Percentiles rank a stretch among this genome's conserved stretches.
Evolutionary conservation across 2,329 filamentous ascomycete species (phyloP).

Genomic region (Curvularia spicifera): DNA sequence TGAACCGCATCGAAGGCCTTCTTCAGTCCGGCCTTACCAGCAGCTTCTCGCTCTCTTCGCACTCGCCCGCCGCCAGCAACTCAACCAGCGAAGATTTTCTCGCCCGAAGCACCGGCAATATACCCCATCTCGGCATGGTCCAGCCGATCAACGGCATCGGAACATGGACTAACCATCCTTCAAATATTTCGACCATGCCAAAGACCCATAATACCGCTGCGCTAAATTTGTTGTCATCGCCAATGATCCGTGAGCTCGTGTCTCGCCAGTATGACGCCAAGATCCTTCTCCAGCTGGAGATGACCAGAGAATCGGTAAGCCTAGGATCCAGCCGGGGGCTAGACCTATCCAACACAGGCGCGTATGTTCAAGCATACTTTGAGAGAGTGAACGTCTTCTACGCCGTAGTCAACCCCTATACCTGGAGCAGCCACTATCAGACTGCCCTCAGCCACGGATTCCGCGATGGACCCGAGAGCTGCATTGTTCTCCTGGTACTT

Average conservation of each 20-base stretch:
- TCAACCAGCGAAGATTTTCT: constrained; percentile 55
- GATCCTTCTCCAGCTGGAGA: constrained; percentile 80
- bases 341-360: constrained; percentile 74
- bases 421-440: constrained; percentile 77
- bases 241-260: constrained; percentile 78
- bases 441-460: constrained; percentile 78
- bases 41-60: constrained; percentile 63
- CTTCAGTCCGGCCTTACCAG: constrained; percentile 72
- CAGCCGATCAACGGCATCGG: constrained; percentile 65
- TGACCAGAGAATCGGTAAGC: constrained; percentile 77
- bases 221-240: constrained; percentile 79
- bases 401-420: constrained; percentile 82
- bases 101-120: constrained; percentile 47
- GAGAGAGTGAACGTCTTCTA: constrained; percentile 85
- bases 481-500: constrained; percentile 78
- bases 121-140: constrained; percentile 46
- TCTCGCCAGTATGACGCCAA: constrained; percentile 80
- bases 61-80: constrained; percentile 56
- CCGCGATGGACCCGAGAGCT: constrained; percentile 79
- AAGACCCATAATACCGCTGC: constrained; percentile 83
- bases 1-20: constrained; percentile 77
- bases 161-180: constrained; percentile 68
- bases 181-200: constrained; percentile 84
- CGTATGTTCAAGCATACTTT: constrained; percentile 81
- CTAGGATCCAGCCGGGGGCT: constrained; percentile 65